Conservation (phyloP, 768 basidiomycete species). For the Tulasnella sp. region DNA sequence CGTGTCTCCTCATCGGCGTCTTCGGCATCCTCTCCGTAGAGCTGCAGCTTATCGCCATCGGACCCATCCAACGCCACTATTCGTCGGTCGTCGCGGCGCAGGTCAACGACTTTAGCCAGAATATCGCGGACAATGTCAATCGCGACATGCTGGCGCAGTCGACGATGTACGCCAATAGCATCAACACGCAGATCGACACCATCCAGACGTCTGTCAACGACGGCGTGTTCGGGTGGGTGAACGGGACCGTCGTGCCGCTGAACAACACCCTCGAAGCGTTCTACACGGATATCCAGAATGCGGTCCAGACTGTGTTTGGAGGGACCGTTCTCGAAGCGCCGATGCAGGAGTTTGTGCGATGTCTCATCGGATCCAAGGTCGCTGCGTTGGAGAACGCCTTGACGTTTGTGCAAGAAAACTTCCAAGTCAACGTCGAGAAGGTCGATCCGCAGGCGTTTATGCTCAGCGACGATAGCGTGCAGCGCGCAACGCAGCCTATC, state of each 20-base stretch:
- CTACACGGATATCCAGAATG: slow-evolving; percentile 71
- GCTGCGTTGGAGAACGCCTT: slow-evolving; percentile 73
- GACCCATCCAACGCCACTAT: slow-evolving; percentile 59
- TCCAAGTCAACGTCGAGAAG: slow-evolving; percentile 64
- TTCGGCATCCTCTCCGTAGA: slow-evolving; percentile 79
- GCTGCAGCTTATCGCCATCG: slow-evolving; percentile 70
- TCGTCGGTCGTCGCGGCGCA: slow-evolving; percentile 47
- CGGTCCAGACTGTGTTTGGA: slow-evolving; percentile 69
- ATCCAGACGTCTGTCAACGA: slow-evolving; percentile 72
- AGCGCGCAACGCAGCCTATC: slow-evolving; percentile 69
- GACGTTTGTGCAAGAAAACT: slow-evolving; percentile 84
- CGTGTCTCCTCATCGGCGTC: slow-evolving; percentile 85
- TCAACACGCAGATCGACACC: slow-evolving; percentile 57
- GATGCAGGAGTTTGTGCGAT: slow-evolving; percentile 75
- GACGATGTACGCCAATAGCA: slow-evolving; percentile 54
- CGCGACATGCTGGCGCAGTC: slow-evolving; percentile 75
- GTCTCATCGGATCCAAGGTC: slow-evolving; percentile 86
- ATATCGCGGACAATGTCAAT: slow-evolving; percentile 68
- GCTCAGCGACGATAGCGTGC: slow-evolving; percentile 55
- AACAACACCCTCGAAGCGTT: slow-evolving; percentile 79
- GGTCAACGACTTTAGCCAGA: slow-evolving; percentile 50
- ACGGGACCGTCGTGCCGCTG: slow-evolving; percentile 72
- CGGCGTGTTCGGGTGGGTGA: slow-evolving; percentile 90
- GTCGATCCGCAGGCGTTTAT: slow-evolving; percentile 65
- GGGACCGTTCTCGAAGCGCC: slow-evolving; percentile 71